Evolutionary conservation across 2,329 filamentous ascomycete genomes (phyloP).

Genomic region (Lasiodiplodia gonubiensis): DNA sequence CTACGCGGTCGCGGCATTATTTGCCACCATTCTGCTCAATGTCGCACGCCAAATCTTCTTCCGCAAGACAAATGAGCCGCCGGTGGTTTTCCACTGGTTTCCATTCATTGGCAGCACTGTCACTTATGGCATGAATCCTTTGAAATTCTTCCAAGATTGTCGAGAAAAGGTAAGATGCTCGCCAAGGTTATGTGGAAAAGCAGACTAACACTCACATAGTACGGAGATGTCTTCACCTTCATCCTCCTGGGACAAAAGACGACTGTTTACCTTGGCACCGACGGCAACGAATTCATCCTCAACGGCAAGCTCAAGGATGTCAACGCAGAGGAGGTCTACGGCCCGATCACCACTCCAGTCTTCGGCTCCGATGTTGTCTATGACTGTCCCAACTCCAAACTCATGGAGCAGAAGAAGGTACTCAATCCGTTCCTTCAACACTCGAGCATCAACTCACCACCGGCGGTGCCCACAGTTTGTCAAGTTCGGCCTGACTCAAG

Average conservation of each 20-base stretch:
- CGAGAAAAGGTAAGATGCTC: constrained; percentile 64
- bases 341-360: constrained; percentile 45
- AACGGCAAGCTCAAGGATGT: constrained; percentile 61
- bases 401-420: constrained; percentile 40
- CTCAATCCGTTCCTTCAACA: background rate
- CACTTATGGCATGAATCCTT: constrained; percentile 65
- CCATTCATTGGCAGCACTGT: constrained; percentile 59
- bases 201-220: constrained; percentile 38
- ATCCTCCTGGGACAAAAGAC: constrained; percentile 58
- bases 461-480: constrained; percentile 59
- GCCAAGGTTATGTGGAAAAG: background rate
- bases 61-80: constrained; percentile 68
- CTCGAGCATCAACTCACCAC: background rate
- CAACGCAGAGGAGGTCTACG: constrained; percentile 62
- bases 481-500: constrained; percentile 73
- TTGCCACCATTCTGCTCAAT: constrained; percentile 44
- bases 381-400: constrained; percentile 38
- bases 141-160: constrained; percentile 69
- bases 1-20: background rate
- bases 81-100: constrained; percentile 80
- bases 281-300: constrained; percentile 63
- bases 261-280: constrained; percentile 57
- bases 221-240: constrained; percentile 63
- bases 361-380: constrained; percentile 38
- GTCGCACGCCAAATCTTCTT: constrained; percentile 73